These are phyloP conservation scores for Saccharomycopsis synnaedendra DNA, from an alignment of 805 yeast genomes.

Conservation along the genomic window DNA sequence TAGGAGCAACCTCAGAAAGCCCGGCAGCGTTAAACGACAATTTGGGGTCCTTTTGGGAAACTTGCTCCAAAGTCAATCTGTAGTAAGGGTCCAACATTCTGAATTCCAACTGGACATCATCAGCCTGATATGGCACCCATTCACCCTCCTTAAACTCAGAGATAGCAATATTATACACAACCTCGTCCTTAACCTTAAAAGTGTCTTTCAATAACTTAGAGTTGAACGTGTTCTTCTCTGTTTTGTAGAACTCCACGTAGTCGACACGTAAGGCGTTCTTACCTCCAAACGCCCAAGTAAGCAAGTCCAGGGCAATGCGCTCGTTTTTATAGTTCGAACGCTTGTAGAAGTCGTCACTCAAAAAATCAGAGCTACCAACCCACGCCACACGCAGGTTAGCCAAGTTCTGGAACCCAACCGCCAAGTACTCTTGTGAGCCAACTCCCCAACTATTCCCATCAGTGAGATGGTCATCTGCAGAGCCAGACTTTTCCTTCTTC, in stretches of 20 bases:
- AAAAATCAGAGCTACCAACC: constrained; percentile 59
- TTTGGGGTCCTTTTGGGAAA: constrained; percentile 19
- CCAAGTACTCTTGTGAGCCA: constrained; percentile 68
- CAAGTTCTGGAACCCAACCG: constrained; percentile 70
- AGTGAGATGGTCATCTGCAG: constrained; percentile 25
- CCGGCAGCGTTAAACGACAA: constrained; percentile 10
- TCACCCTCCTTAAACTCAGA: constrained; percentile 33
- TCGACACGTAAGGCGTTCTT: constrained; percentile 49
- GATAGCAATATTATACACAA: constrained; percentile 39
- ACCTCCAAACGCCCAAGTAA: constrained; percentile 68
- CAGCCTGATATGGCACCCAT: constrained; percentile 59
- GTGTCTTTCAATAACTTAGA: constrained; percentile 19
- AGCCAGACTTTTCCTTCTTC: constrained; percentile 26
- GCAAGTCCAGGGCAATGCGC: constrained; percentile 32
- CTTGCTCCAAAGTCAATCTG: constrained; percentile 49
- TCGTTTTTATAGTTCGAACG: constrained; percentile 21
- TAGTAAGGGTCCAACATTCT: constrained; percentile 93
- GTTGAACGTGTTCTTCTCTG: constrained; percentile 21
- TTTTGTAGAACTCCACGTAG: constrained; percentile 25
- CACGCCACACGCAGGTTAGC: constrained; percentile 71
- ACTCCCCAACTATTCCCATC: constrained; percentile 54
- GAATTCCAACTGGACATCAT: constrained; percentile 72
- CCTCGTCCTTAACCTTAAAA: constrained; percentile 70
- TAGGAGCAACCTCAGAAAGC: constrained; percentile 1
- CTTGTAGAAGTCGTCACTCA: constrained; percentile 29